These are phyloP conservation scores for Zymoseptoria passerinii DNA, from an alignment of 2,329 filamentous ascomycete species.

Conservation along the genomic window DNA sequence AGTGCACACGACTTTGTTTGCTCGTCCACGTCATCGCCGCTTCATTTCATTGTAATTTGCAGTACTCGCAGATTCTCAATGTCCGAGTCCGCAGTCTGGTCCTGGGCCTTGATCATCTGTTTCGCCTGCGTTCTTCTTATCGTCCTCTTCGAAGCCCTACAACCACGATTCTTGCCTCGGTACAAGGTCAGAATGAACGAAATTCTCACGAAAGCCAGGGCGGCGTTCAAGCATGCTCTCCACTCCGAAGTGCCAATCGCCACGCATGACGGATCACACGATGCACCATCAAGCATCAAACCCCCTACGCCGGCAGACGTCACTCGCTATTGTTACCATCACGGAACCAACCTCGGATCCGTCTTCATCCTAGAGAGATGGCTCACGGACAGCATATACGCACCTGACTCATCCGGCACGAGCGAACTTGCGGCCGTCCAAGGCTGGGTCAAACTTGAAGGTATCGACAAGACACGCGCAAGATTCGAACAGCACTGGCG, in stretches of 20 bases:
- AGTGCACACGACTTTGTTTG: not conserved
- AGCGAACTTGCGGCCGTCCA: constrained; percentile 48
- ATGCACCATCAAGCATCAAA: constrained; percentile 27
- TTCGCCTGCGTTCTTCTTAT: constrained; percentile 14
- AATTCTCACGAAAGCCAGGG: constrained; percentile 33
- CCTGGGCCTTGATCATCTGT: constrained; percentile 14
- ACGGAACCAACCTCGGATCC: constrained; percentile 51
- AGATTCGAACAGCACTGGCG: constrained; percentile 50
- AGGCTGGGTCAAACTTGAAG: constrained; percentile 39
- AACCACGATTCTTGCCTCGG: constrained; percentile 2
- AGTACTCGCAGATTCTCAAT: not conserved
- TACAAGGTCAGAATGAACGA: constrained; percentile 28
- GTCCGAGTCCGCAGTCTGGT: constrained; percentile 3
- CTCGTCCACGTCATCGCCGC: not conserved
- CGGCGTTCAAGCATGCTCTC: constrained; percentile 16
- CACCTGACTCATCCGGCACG: constrained; percentile 32
- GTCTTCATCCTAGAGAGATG: constrained; percentile 55
- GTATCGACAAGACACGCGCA: constrained; percentile 40
- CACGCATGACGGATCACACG: constrained; percentile 15
- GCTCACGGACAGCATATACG: constrained; percentile 46
- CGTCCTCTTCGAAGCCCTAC: constrained; percentile 10
- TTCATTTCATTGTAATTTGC: not conserved
- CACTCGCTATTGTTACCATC: constrained; percentile 50
- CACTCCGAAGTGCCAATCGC: constrained; percentile 1
- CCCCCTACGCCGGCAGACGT: constrained; percentile 35